Percentiles rank a stretch among this genome's conserved stretches.
Conservation (phyloP, 2,329 filamentous ascomycete species). For the Aspergillus pseudonomiae region DNA sequence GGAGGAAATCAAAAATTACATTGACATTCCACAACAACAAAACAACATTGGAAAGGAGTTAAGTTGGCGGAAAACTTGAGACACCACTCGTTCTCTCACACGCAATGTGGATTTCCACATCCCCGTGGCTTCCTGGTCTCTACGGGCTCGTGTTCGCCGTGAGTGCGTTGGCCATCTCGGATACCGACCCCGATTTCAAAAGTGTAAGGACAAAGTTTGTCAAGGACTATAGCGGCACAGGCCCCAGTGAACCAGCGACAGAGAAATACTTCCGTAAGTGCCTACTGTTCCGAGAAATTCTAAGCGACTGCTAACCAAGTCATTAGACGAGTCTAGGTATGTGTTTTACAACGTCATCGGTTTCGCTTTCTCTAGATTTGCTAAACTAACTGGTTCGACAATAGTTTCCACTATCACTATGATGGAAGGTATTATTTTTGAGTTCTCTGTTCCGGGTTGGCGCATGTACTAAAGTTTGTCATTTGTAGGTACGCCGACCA, state of each 20-base stretch:
- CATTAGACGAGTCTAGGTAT: conserved; percentile 49
- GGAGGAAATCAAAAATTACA: neutral
- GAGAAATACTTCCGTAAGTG: conserved; percentile 55
- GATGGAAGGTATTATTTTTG: conserved; percentile 49
- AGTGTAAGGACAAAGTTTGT: conserved; percentile 46
- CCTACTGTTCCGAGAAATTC: neutral
- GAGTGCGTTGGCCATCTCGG: conserved; percentile 27
- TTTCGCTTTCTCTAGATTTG: conserved; percentile 4
- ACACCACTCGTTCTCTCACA: neutral
- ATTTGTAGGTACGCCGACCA: conserved; percentile 50
- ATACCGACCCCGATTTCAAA: conserved; percentile 46
- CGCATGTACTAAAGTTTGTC: conserved; percentile 17
- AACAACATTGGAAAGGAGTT: neutral
- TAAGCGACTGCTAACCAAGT: conserved; percentile 9
- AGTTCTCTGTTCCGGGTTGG: neutral
- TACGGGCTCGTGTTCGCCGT: conserved; percentile 22
- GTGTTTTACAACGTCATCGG: conserved; percentile 14
- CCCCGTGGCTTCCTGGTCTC: conserved; percentile 21
- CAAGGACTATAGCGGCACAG: conserved; percentile 44
- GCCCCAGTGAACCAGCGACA: conserved; percentile 33
- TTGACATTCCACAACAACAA: neutral
- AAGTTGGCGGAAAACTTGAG: neutral
- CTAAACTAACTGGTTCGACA: conserved; percentile 9
- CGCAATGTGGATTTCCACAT: conserved; percentile 27
- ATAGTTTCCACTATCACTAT: conserved; percentile 58